Conservation (phyloP, 257 asterid species). For the Galeopsis tetrahit region DNA sequence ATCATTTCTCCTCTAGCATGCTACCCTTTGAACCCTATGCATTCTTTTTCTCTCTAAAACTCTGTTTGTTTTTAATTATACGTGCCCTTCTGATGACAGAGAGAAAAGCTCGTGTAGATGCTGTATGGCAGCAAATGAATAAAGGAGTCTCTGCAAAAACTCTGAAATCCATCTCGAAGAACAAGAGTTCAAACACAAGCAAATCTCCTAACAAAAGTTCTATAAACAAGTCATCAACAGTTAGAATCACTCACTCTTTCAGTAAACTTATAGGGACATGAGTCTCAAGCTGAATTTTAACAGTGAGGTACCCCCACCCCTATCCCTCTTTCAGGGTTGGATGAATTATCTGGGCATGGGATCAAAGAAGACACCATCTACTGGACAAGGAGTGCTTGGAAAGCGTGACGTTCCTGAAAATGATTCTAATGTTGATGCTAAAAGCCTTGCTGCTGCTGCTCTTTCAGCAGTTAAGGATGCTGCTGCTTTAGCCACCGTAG, state of each 20-base stretch:
- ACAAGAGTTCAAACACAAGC: conserved; percentile 41
- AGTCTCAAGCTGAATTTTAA: conserved; percentile 30
- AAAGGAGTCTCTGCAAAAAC: conserved; percentile 75
- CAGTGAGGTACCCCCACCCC: conserved; percentile 25
- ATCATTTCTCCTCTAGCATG: not conserved
- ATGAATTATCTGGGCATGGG: conserved; percentile 76
- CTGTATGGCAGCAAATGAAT: conserved; percentile 92
- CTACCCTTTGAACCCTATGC: conserved; percentile 1
- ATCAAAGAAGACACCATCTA: conserved; percentile 55
- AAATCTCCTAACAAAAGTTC: conserved; percentile 46
- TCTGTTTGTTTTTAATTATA: conserved; percentile 13
- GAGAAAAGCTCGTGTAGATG: conserved; percentile 83
- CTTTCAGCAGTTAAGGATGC: conserved; percentile 86
- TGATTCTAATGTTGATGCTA: conserved; percentile 65
- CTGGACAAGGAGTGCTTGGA: conserved; percentile 44
- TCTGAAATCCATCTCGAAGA: conserved; percentile 58
- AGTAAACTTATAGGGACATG: not conserved
- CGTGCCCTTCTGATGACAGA: conserved; percentile 48
- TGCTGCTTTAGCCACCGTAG: conserved; percentile 51
- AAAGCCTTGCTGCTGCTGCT: conserved; percentile 89
- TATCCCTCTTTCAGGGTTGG: conserved; percentile 65
- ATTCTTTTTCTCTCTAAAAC: not conserved
- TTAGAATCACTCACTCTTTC: conserved; percentile 39
- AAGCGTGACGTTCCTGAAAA: conserved; percentile 39
- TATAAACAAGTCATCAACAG: conserved; percentile 50